A percentile compares a stretch with the other conserved stretches of the same genome.
These are phyloP conservation scores for Chlamydomonas schloesseri DNA, from an alignment of 139 green algal genomes.

Conservation along the genomic window DNA sequence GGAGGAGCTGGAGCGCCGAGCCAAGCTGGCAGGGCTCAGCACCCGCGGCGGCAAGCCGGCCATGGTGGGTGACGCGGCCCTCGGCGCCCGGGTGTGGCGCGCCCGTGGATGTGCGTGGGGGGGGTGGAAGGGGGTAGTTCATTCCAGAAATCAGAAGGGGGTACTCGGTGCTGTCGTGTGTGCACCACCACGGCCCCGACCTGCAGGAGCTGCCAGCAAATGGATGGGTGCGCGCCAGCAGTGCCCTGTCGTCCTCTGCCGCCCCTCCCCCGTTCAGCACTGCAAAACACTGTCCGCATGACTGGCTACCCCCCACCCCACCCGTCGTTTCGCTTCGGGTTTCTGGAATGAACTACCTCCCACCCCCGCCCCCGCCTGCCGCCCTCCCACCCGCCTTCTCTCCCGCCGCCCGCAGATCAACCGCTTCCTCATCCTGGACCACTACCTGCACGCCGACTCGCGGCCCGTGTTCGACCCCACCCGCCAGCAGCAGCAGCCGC, in stretches of 20 bases:
- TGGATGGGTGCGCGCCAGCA: no score
- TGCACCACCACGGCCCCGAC: no score
- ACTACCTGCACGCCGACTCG: slow-evolving; percentile 63
- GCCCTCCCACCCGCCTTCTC: not conserved
- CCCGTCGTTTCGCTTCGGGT: no score
- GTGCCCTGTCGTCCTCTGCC: no score
- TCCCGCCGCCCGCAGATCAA: slow-evolving; percentile 15
- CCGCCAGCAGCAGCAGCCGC: not conserved
- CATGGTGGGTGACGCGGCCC: slow-evolving; percentile 56
- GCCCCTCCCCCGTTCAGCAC: no score
- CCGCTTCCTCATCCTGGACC: slow-evolving; percentile 61
- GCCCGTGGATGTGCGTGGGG: slow-evolving; percentile 15
- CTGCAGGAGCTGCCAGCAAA: no score
- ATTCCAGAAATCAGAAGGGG: no score
- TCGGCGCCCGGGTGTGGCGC: no score
- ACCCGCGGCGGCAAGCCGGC: slow-evolving; percentile 59
- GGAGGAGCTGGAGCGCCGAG: slow-evolving; percentile 79
- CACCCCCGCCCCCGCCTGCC: no score
- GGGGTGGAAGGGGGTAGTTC: not conserved
- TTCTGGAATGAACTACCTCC: no score
- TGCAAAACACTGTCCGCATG: no score
- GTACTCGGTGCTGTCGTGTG: not conserved
- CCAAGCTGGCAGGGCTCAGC: slow-evolving; percentile 71
- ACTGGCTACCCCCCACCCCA: no score
- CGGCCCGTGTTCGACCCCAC: slow-evolving; percentile 26